Evolutionary conservation across 2,329 filamentous ascomycete species (phyloP), one percentile per base, ranked within the genome.

Genomic region (Clonostachys rosea): DNA sequence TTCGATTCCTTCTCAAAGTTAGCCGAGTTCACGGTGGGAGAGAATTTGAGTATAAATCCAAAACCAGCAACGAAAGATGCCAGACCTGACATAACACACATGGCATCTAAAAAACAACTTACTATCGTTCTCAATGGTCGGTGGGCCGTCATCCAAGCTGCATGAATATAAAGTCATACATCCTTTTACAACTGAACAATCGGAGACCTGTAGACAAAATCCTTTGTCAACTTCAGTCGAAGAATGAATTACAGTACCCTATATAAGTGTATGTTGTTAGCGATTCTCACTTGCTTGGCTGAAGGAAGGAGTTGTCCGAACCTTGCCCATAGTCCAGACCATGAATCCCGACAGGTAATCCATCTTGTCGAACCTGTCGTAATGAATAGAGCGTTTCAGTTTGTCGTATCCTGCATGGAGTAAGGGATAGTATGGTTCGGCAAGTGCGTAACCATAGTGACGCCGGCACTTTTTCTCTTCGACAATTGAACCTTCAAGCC

Each of bases 401-500:
- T 14, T 39, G 16, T 39, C 11, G 36, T 39, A 39, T 14, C 36
- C 36, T 39, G 14, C 14, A 17, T 39, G 36, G 3, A 39, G 36
- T 2, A 2, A 7, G 6, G 14, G 36, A 17, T 39, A 7, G 10
- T 39, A 39, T 14, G 2, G 36, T 2, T 39, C 6, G 36, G 2
- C 2, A 14, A 39, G 10, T 14, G 36, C 1, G 9, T 39, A 17
- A 9, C 36, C 36, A 39, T 39, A 39, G 36, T 39, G 36, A 36
- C 47, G 40, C 12, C 49, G 49, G 12, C 49, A 51, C 10, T 46
- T 52, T 24, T 47, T 52, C 33, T 52, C 49, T 1, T 34, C 36
- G 7, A 91, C 87, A 79, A 91, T 87, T 60, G 83, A 89, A 16
- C 87, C 87, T 61, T 91, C 87, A 13, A 91, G 64, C 0, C 87